Conservation (phyloP, 2,329 filamentous ascomycete species). For the Huntiella omanensis region DNA sequence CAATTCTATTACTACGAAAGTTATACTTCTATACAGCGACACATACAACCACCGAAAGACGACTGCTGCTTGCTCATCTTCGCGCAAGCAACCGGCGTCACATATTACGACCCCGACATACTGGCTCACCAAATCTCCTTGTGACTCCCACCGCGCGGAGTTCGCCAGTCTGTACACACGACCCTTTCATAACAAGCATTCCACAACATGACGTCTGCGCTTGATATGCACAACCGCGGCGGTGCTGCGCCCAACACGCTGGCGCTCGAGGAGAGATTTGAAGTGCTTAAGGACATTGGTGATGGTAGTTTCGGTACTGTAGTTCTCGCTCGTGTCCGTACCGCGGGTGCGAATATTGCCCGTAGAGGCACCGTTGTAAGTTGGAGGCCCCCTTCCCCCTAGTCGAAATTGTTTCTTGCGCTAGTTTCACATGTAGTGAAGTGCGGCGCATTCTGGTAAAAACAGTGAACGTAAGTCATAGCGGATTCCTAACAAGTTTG, state of each 20-base stretch:
- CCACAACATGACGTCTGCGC: conserved; percentile 19
- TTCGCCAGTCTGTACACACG: conserved; percentile 10
- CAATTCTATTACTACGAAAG: neutral
- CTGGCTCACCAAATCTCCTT: conserved; percentile 11
- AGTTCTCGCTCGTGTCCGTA: conserved; percentile 74
- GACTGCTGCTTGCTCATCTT: neutral
- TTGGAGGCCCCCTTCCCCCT: conserved; percentile 12
- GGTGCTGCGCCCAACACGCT: conserved; percentile 31
- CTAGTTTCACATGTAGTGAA: neutral
- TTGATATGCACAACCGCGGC: conserved; percentile 52
- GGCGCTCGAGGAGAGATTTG: conserved; percentile 81
- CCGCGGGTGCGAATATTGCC: conserved; percentile 73
- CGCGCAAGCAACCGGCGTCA: conserved; percentile 2
- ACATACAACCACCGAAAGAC: neutral
- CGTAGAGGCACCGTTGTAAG: conserved; percentile 82
- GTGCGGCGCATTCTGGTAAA: neutral
- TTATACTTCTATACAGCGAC: neutral
- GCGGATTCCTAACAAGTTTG: neutral
- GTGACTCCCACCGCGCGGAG: conserved; percentile 11
- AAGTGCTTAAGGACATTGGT: conserved; percentile 93
- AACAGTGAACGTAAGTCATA: neutral
- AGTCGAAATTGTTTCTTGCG: no score
- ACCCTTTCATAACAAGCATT: conserved; percentile 3
- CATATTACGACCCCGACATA: neutral
- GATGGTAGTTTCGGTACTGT: conserved; percentile 98